Percentiles rank a stretch among this genome's conserved stretches.
These are phyloP conservation scores for Heritiera fomes DNA, from an alignment of 345 rosid species.

Conservation along the genomic window DNA sequence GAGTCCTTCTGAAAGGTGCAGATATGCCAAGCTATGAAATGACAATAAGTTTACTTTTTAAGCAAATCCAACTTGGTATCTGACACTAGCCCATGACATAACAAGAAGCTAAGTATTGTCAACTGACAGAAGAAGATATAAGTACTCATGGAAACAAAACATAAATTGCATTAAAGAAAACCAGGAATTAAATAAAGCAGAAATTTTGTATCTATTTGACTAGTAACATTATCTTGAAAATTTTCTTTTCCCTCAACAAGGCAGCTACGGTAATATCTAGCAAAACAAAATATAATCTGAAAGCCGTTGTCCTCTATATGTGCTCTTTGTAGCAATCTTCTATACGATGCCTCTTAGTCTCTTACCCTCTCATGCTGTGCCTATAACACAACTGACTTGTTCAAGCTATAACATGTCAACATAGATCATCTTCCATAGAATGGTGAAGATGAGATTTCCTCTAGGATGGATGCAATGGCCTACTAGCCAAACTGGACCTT, in stretches of 20 bases:
- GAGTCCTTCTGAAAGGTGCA: background rate
- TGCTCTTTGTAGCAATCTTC: background rate
- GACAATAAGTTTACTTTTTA: background rate
- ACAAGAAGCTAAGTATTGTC: background rate
- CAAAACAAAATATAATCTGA: no score
- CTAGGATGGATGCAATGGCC: no score
- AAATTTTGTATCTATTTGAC: background rate
- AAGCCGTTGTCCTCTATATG: background rate
- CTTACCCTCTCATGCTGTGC: no score
- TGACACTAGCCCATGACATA: background rate
- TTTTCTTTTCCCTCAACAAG: background rate
- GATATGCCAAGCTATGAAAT: background rate
- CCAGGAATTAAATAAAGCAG: background rate
- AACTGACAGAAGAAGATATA: background rate
- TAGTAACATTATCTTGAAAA: background rate
- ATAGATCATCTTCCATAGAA: background rate
- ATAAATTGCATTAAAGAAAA: background rate
- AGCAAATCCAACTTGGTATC: slow-evolving; percentile 9
- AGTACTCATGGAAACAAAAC: background rate
- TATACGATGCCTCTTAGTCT: no score
- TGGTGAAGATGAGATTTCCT: background rate
- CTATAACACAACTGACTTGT: no score
- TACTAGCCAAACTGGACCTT: slow-evolving; percentile 1
- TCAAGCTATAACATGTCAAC: background rate
- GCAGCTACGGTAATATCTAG: background rate